phyloP scores from a whole-genome alignment of 2,329 filamentous ascomycete species.

The Beauveria sp. region DNA sequence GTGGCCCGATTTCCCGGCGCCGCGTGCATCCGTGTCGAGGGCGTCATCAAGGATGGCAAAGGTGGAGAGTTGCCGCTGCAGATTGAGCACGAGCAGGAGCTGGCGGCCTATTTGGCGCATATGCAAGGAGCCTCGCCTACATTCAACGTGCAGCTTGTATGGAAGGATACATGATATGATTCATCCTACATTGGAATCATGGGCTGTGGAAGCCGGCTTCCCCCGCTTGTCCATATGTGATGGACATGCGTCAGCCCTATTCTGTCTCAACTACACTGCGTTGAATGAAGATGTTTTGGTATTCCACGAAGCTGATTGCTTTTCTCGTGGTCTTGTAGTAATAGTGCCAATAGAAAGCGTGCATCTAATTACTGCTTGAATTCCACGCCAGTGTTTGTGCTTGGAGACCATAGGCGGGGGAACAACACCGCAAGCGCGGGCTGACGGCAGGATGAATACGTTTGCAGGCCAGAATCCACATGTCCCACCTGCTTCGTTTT shows the following conservation, averaged over 20 bases:
- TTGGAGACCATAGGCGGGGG: neutral
- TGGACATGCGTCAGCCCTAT: neutral
- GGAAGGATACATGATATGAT: conserved; percentile 17
- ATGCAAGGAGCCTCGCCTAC: conserved; percentile 39
- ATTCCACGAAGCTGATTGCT: neutral
- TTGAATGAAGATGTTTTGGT: neutral
- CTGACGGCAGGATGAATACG: neutral
- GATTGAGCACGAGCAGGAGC: conserved; percentile 64
- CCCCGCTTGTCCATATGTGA: neutral
- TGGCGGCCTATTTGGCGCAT: conserved; percentile 64
- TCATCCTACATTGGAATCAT: neutral
- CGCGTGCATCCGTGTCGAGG: conserved; percentile 54
- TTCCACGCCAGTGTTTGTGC: neutral
- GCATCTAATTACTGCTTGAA: neutral
- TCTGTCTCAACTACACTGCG: neutral
- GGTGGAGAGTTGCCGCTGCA: conserved; percentile 54
- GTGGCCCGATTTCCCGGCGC: conserved; percentile 53
- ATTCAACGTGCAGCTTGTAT: conserved; percentile 34
- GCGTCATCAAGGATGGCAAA: conserved; percentile 52
- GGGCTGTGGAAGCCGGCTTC: neutral
- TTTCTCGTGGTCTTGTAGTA: neutral
- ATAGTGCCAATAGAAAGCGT: neutral
- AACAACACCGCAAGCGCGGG: neutral
- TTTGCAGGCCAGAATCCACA: neutral
- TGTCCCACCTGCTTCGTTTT: too few species aligned